phyloP scores from a whole-genome alignment of 2,329 filamentous ascomycete species.

The Trichophyton rubrum region DNA sequence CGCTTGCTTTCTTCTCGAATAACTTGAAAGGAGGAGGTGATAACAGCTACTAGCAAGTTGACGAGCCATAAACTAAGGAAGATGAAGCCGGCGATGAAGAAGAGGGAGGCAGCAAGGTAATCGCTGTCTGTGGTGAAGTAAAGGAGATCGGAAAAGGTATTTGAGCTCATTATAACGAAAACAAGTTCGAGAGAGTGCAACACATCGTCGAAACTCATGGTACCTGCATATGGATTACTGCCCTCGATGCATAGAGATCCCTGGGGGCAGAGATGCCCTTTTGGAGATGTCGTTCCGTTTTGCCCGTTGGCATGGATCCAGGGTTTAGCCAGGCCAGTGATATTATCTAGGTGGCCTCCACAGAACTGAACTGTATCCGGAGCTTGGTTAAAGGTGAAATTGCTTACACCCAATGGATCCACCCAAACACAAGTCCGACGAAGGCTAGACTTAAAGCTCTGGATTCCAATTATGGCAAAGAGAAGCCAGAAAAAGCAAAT shows the following conservation, averaged over 20 bases:
- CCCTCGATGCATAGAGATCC: conserved; percentile 75
- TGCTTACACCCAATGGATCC: conserved; percentile 40
- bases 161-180: conserved; percentile 96
- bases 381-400: conserved; percentile 37
- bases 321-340: conserved; percentile 45
- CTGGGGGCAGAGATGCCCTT: conserved; percentile 78
- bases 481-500: conserved; percentile 96
- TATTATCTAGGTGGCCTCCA: conserved; percentile 61
- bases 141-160: conserved; percentile 90
- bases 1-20: conserved; percentile 92
- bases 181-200: conserved; percentile 82
- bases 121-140: conserved; percentile 89
- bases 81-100: conserved; percentile 59
- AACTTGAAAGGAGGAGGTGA: conserved; percentile 95
- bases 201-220: conserved; percentile 92
- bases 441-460: conserved; percentile 83
- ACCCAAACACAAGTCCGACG: conserved; percentile 68
- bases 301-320: conserved; percentile 53
- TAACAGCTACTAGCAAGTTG: conserved; percentile 88
- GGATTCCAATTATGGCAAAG: conserved; percentile 92
- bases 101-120: conserved; percentile 74
- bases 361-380: conserved; percentile 62
- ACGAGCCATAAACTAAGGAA: conserved; percentile 95
- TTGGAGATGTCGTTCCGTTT: conserved; percentile 42
- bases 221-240: conserved; percentile 66